Conservation (phyloP, 2,329 filamentous ascomycete genomes). For the Microcyclosporella mali region DNA sequence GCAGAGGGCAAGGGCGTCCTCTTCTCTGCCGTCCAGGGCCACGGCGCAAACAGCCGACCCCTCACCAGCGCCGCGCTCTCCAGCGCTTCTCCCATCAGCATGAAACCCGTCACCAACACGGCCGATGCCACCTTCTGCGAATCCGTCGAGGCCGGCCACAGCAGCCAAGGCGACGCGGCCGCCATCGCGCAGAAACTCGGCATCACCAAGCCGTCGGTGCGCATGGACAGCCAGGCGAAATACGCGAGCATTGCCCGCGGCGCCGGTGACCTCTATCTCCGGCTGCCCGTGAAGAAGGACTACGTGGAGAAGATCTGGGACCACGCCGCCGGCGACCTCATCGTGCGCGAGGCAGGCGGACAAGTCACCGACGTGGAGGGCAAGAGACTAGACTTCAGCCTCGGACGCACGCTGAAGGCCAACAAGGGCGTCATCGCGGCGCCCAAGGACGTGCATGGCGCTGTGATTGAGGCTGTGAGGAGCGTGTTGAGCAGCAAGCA, state of each 20-base stretch:
- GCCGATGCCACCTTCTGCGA: constrained; percentile 87
- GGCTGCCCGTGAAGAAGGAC: constrained; percentile 74
- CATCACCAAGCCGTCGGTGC: constrained; percentile 81
- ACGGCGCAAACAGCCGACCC: constrained; percentile 74
- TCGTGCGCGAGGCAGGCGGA: constrained; percentile 90
- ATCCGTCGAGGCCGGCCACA: constrained; percentile 89
- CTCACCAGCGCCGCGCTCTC: constrained; percentile 50
- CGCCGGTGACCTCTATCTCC: constrained; percentile 88
- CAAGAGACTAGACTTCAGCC: constrained; percentile 76
- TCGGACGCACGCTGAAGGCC: constrained; percentile 74
- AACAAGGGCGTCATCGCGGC: constrained; percentile 95
- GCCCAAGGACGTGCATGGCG: constrained; percentile 64
- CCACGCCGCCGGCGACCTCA: constrained; percentile 88
- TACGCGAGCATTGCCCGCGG: constrained; percentile 93
- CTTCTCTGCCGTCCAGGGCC: constrained; percentile 73
- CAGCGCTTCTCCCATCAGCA: constrained; percentile 60
- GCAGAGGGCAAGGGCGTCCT: constrained; percentile 75
- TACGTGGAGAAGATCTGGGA: constrained; percentile 99
- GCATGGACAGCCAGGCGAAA: constrained; percentile 97
- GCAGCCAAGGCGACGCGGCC: constrained; percentile 79
- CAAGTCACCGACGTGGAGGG: constrained; percentile 85
- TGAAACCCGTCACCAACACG: constrained; percentile 71
- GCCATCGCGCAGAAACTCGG: constrained; percentile 77
- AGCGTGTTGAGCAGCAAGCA: constrained; percentile 58
- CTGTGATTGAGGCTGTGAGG: constrained; percentile 76